Base-by-base conservation (phyloP, 148 eudicot species). In the Pharnaceum exiguum region DNA sequence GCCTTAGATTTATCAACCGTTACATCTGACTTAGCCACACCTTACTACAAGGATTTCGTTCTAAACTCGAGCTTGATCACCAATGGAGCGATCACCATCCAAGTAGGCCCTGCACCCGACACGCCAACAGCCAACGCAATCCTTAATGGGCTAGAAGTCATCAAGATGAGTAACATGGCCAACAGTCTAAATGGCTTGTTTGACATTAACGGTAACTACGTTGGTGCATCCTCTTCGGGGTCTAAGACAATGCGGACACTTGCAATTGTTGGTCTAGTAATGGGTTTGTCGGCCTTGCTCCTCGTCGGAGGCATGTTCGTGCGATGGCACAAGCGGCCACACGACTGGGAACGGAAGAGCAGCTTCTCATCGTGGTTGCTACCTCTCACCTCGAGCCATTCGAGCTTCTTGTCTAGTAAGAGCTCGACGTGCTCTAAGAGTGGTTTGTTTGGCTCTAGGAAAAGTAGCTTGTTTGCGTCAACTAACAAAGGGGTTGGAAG, bases 311-410 rank as follows among this genome's bases (percentile, higher is more conserved):
- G 37, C 16, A 67, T 74, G 66, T 68, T 73, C 63, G 43, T 62
- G 3, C 50, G 72, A 60, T 70, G 81, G 83, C 78, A 72, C 5
- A 77, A 59, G 58, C 60, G 79, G 48, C 75, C 82, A 46, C 77
- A 49, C 26, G 77, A 66, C 44, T 80, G 83, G 79, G 69, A 75
- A 27, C 68, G 73, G 51, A 57, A 47, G 6, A 59, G 70, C 28
- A 82, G 86, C 54, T 80, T 83, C 60, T 75, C 89, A 0, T 83
- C 89, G 5, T 83, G 89, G 89, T 68, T 83, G 15, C 71, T 73
- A 19, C 86, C 89, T 53, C 69, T 83, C n/a, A 77, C 66, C 39
- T 28, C 81, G 9, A 69, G 62, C 44, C 70, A 71, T 4, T 62
- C 66, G 2, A 72, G 73, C 46, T 72, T 78, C 66, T 25, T 71